Evolutionary conservation across 2,329 filamentous ascomycete genomes (phyloP), one percentile per base, ranked within the genome.

Genomic region (Phialophora verrucosa): DNA sequence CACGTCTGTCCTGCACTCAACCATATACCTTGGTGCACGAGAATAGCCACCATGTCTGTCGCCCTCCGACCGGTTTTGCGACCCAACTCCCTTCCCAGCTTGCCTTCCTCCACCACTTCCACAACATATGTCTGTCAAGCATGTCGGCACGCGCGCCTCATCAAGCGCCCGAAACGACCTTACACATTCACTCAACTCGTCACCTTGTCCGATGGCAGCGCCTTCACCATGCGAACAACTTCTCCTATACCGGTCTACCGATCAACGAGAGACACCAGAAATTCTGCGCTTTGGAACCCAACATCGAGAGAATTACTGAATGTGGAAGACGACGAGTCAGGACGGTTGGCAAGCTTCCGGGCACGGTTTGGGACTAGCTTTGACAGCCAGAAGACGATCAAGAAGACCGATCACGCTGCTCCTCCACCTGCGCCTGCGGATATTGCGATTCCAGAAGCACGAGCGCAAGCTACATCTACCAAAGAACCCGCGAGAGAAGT

Each of bases 111-210:
- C 11, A 38, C 64, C 11, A 59, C 51, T 27, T 56, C 75, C 58
- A 78, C 76, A 68, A 80, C 79, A 58, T 82, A 79, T 73, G 75
- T 81, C 73, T 82, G 78, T 78, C 80, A 79, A 58, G 90, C 93
- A 81, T 83, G 88, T 76, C 90, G 93, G 67, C 88, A 92, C 77
- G 95, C 95, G 60, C 93, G 91, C 27, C 90, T 97, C 70, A 87
- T 98, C 76, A 86, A 86, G 69, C 92, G 95, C 17, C 93, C 93
- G n/a, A 91, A 93, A 75, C 88, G 93, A 5, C 94, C 95, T 50
- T 98, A 97, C 84, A 92, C 90, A 72, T 98, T 97, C 84, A 97
- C 94, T n/a, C 95, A 99, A 81, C 87, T 99, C 67, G 85, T 99
- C 72, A 93, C 93, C 62, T 90, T 98, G 70, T 92, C 90, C 49